Evolutionary conservation across 1,139 yeast species (phyloP).

Genomic region (Suhomyces bolitotheri): DNA sequence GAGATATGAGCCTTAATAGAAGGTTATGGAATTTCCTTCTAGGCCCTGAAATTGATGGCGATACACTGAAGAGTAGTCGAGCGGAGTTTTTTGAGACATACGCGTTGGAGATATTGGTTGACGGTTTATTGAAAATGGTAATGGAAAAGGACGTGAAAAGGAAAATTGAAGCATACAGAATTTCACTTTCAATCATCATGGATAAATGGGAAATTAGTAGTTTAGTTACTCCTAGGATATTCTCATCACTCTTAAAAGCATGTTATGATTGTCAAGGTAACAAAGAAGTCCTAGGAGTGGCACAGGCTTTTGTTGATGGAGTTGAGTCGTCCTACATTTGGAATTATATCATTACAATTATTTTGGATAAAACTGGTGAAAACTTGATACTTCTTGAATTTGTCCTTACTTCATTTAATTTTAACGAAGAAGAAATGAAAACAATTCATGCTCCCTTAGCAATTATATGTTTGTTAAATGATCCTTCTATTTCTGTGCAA

Average conservation of each 20-base stretch:
- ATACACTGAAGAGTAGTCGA: conserved; percentile 25
- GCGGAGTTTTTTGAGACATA: conserved; percentile 57
- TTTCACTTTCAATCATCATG: conserved; percentile 66
- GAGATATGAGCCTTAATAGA: conserved; percentile 92
- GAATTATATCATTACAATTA: conserved; percentile 53
- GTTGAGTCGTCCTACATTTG: conserved; percentile 80
- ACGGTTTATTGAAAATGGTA: conserved; percentile 55
- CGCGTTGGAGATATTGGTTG: conserved; percentile 52
- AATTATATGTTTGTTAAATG: conserved; percentile 44
- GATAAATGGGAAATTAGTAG: conserved; percentile 95
- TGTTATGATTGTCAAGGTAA: conserved; percentile 26
- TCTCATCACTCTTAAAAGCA: conserved; percentile 59
- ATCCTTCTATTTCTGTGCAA: conserved; percentile 14
- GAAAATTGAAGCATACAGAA: conserved; percentile 55
- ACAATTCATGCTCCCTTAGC: conserved; percentile 73
- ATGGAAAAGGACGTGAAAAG: conserved; percentile 30
- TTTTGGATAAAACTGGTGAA: conserved; percentile 13
- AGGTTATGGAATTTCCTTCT: conserved; percentile 90
- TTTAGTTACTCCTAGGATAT: conserved; percentile 64
- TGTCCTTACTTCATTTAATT: conserved; percentile 63
- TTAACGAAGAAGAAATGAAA: conserved; percentile 86
- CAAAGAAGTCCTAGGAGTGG: conserved; percentile 53
- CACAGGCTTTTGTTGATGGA: conserved; percentile 76
- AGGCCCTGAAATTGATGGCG: conserved; percentile 57
- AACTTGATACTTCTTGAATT: conserved; percentile 53